phyloP scores from a whole-genome alignment of 805 yeast genomes.

The Myxozyma monticola region DNA sequence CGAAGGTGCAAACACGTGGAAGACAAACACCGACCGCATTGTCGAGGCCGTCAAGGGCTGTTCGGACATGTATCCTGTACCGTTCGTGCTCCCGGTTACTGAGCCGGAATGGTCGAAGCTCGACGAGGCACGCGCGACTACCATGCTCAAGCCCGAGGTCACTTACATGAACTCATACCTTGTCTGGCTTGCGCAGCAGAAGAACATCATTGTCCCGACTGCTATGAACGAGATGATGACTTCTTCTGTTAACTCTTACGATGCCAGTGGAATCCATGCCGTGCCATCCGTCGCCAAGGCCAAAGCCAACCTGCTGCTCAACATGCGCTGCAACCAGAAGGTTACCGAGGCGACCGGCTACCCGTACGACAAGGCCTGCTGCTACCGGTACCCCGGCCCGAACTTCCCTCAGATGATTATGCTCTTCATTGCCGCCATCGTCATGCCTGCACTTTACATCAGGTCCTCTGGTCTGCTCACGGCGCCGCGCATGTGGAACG shows the following conservation, averaged over 20 bases:
- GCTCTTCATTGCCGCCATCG: constrained; percentile 9
- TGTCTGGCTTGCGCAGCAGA: constrained; percentile 22
- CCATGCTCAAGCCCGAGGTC: constrained; percentile 22
- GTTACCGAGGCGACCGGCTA: constrained; percentile 20
- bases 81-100: constrained; percentile 25
- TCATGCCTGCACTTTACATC: constrained; percentile 17
- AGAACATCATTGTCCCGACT: constrained; percentile 27
- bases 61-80: constrained; percentile 9
- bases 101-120: constrained; percentile 24
- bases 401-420: constrained; percentile 14
- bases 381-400: constrained; percentile 27
- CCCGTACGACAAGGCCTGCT: constrained; percentile 33
- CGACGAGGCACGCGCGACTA: constrained; percentile 22
- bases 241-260: constrained; percentile 14
- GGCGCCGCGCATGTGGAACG: constrained; percentile 14
- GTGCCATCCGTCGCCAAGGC: constrained; percentile 23
- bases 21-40: constrained; percentile 16
- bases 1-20: constrained; percentile 22
- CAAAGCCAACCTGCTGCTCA: constrained; percentile 28
- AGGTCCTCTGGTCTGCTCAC: constrained; percentile 12
- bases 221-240: constrained; percentile 28
- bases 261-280: constrained; percentile 28
- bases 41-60: constrained; percentile 11
- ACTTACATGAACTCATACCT: constrained; percentile 28
- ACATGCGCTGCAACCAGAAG: constrained; percentile 32